phyloP scores from a whole-genome alignment of 1,284 basidiomycete species.

The Amylostereum areolatum region DNA sequence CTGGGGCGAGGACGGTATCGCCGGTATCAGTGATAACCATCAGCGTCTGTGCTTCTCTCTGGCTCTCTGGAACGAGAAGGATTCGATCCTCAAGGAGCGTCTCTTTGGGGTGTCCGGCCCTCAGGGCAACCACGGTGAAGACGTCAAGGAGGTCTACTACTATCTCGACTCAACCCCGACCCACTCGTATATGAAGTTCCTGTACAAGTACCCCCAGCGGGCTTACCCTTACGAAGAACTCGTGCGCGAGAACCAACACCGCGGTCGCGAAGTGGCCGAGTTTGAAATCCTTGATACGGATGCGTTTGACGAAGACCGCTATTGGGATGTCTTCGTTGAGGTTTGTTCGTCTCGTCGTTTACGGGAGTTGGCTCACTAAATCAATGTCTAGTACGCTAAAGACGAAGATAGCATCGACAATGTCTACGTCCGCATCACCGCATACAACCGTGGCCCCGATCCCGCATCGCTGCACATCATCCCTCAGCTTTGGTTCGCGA shows the following conservation, averaged over 20 bases:
- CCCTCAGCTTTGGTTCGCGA: slow-evolving; percentile 95
- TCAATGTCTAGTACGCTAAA: slow-evolving; percentile 79
- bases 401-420: slow-evolving; percentile 89
- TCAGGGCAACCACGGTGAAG: slow-evolving; percentile 98
- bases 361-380: slow-evolving; percentile 10
- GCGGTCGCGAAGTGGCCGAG: slow-evolving; percentile 83
- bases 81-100: slow-evolving; percentile 94
- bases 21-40: slow-evolving; percentile 95
- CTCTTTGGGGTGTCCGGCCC: slow-evolving; percentile 93
- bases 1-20: slow-evolving; percentile 98
- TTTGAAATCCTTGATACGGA: slow-evolving; percentile 94
- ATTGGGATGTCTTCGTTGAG: slow-evolving; percentile 98
- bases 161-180: slow-evolving; percentile 98
- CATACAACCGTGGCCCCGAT: slow-evolving; percentile 96
- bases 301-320: slow-evolving; percentile 86
- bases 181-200: slow-evolving; percentile 98
- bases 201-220: slow-evolving; percentile 97
- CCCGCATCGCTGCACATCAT: slow-evolving; percentile 93
- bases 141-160: slow-evolving; percentile 98
- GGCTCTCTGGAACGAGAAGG: slow-evolving; percentile 92
- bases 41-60: slow-evolving; percentile 88
- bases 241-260: slow-evolving; percentile 77
- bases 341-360: slow-evolving; percentile 35
- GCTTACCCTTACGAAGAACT: slow-evolving; percentile 92
- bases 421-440: slow-evolving; percentile 89